These are phyloP conservation scores for Fraxinus greggii DNA, from an alignment of 305 asterid species.

Conservation along the genomic window DNA sequence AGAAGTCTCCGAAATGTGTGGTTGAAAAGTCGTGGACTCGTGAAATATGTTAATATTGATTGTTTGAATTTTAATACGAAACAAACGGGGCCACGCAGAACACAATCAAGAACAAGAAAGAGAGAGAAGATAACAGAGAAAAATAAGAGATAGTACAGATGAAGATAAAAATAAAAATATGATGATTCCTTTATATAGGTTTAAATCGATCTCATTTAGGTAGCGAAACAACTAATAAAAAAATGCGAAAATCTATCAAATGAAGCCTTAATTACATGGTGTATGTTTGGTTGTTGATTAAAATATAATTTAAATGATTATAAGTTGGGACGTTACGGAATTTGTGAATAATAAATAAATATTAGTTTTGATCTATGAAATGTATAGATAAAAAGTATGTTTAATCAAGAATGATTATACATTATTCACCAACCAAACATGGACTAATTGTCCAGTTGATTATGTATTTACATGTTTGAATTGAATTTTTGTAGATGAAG, in stretches of 20 bases:
- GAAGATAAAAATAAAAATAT: not conserved
- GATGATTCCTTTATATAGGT: not conserved
- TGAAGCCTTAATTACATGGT: not conserved
- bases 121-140: not conserved
- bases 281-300: not conserved
- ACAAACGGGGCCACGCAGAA: no score
- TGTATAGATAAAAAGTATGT: not conserved
- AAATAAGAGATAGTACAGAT: not conserved
- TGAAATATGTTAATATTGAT: no score
- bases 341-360: not conserved
- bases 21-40: no score
- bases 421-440: not conserved
- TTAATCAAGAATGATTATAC: not conserved
- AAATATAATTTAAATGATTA: no score
- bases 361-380: no score
- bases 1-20: no score
- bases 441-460: not conserved
- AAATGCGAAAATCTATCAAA: no score
- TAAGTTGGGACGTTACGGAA: not conserved
- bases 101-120: not conserved
- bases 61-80: no score
- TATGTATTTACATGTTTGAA: not conserved
- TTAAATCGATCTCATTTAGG: not conserved
- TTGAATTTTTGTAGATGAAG: slow-evolving; percentile 48
- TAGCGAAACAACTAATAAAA: not conserved